phyloP scores from a whole-genome alignment of 495 filamentous ascomycete species.

The Hypoxylon fragiforme region DNA sequence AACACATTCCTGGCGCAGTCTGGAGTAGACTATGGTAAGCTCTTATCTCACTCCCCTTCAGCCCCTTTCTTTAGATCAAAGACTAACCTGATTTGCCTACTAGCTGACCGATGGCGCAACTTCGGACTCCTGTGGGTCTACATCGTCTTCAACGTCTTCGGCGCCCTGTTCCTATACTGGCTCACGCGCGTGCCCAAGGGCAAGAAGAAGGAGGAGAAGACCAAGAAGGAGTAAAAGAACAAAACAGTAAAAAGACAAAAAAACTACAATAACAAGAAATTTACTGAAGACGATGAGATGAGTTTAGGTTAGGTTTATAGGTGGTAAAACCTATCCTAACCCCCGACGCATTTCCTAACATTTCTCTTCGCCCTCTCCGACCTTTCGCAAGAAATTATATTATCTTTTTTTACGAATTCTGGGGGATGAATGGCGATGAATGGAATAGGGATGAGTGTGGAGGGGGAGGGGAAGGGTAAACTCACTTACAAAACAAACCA shows the following conservation, averaged over 20 bases:
- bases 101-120: constrained; percentile 65
- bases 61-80: neutral
- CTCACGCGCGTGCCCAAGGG: constrained; percentile 73
- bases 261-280: constrained; percentile 37
- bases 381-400: too few species aligned
- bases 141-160: constrained; percentile 76
- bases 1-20: constrained; percentile 62
- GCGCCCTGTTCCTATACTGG: constrained; percentile 77
- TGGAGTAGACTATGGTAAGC: constrained; percentile 51
- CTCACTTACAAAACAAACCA: too few species aligned
- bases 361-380: too few species aligned
- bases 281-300: neutral
- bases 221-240: constrained; percentile 38
- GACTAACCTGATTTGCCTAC: constrained; percentile 13
- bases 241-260: neutral
- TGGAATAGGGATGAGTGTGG: too few species aligned
- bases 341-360: too few species aligned
- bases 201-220: constrained; percentile 51
- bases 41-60: neutral
- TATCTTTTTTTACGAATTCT: too few species aligned
- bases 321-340: too few species aligned
- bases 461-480: too few species aligned
- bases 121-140: constrained; percentile 71
- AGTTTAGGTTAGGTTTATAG: neutral
- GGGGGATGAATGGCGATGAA: too few species aligned